Evolutionary conservation across 2,329 filamentous ascomycete genomes (phyloP).

Genomic region (Akanthomyces muscarius): DNA sequence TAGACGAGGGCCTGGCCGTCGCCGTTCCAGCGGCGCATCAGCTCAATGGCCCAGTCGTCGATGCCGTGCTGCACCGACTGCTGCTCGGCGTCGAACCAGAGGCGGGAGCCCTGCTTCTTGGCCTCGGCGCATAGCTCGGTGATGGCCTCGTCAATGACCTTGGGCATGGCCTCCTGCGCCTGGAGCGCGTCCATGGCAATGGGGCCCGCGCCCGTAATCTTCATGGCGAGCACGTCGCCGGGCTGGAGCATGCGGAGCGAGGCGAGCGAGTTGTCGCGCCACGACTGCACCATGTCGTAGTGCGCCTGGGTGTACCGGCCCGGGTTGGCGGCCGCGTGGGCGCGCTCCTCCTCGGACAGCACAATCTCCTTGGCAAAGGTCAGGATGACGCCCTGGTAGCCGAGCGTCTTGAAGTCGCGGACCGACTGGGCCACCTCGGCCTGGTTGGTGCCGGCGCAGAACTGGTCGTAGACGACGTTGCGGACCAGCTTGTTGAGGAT

Average conservation of each 20-base stretch:
- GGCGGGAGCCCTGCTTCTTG: slow-evolving; percentile 56
- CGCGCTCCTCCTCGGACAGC: slow-evolving; percentile 24
- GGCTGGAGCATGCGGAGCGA: slow-evolving; percentile 37
- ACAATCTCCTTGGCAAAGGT: slow-evolving; percentile 50
- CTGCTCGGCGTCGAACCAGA: slow-evolving; percentile 79
- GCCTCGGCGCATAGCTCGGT: slow-evolving; percentile 66
- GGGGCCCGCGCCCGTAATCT: slow-evolving; percentile 72
- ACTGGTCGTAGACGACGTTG: slow-evolving; percentile 50
- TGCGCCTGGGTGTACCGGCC: slow-evolving; percentile 12
- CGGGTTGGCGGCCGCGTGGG: slow-evolving; percentile 23
- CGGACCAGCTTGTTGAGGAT: slow-evolving; percentile 40
- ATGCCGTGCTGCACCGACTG: slow-evolving; percentile 67
- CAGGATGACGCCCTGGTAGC: slow-evolving; percentile 50
- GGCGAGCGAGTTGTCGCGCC: slow-evolving; percentile 49
- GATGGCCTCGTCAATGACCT: slow-evolving; percentile 60
- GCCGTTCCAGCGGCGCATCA: slow-evolving; percentile 68
- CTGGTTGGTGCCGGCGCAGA: slow-evolving; percentile 50
- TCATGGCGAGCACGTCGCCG: slow-evolving; percentile 56
- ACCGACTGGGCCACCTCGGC: slow-evolving; percentile 44
- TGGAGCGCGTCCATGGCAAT: slow-evolving; percentile 62
- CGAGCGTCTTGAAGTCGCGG: slow-evolving; percentile 41
- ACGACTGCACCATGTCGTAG: slow-evolving; percentile 36
- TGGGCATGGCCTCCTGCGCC: slow-evolving; percentile 53
- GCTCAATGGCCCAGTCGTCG: slow-evolving; percentile 66
- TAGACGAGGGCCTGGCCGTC: slow-evolving; percentile 63